Conservation (phyloP, 2,329 filamentous ascomycete species). For the Colletotrichum echinochloae region DNA sequence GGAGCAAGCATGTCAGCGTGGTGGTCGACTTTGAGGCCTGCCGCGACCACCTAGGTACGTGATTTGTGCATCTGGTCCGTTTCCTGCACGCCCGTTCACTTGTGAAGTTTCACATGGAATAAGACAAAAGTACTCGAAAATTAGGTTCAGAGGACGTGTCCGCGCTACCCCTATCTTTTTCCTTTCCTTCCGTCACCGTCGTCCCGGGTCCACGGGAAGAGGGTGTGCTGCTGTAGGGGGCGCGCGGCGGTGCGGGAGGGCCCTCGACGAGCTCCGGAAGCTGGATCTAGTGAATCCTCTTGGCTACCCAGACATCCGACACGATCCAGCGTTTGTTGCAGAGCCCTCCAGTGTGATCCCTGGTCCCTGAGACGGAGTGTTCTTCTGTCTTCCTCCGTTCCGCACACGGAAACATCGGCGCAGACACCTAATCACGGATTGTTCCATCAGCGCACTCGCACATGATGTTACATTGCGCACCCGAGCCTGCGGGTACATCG, state of each 20-base stretch:
- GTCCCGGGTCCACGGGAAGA: conserved; percentile 31
- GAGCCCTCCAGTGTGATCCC: not conserved
- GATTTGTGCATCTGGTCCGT: conserved; percentile 42
- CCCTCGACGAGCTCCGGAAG: not conserved
- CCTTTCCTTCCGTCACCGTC: not conserved
- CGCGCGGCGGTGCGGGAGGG: not conserved
- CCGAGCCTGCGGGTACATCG: not conserved
- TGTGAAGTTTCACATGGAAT: not conserved
- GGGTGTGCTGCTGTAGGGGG: conserved; percentile 4
- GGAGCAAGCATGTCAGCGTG: conserved; percentile 62
- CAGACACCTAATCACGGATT: not conserved
- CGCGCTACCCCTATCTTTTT: conserved; percentile 7
- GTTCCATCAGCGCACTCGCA: too few relatives aligned
- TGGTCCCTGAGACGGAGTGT: not conserved
- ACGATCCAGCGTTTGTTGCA: not conserved
- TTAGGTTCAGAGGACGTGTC: conserved; percentile 18
- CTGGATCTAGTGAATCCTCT: not conserved
- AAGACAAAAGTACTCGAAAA: not conserved
- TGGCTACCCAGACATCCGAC: not conserved
- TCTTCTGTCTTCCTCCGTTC: conserved; percentile 2
- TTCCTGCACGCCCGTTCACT: conserved; percentile 13
- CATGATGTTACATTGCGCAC: not conserved
- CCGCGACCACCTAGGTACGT: conserved; percentile 67
- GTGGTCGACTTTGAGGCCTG: conserved; percentile 62
- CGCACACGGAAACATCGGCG: conserved; percentile 4